Evolutionary conservation across 2,329 filamentous ascomycete species (phyloP).

Genomic region (Escovopsis sp.): DNA sequence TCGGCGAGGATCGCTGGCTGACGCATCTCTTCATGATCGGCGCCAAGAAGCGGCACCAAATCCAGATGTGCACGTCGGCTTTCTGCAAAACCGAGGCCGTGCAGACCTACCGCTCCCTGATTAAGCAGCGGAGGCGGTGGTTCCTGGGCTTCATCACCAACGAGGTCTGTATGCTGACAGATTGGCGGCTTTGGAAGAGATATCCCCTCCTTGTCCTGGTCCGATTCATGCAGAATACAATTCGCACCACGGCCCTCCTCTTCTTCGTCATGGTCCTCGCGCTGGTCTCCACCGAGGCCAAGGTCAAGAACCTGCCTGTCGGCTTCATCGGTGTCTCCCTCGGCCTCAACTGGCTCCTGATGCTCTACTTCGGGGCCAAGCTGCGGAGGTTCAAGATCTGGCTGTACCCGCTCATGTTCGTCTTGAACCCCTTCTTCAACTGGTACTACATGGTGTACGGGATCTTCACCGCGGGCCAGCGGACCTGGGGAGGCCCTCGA

Average conservation of each 20-base stretch:
- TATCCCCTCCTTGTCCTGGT: constrained; percentile 79
- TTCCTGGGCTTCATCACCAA: constrained; percentile 97
- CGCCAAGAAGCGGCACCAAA: constrained; percentile 82
- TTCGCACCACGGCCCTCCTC: constrained; percentile 80
- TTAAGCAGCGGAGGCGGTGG: constrained; percentile 93
- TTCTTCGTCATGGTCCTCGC: constrained; percentile 91
- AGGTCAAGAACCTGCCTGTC: constrained; percentile 63
- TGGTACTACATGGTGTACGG: constrained; percentile 98
- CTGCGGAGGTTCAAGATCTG: constrained; percentile 83
- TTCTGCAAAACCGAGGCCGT: constrained; percentile 98
- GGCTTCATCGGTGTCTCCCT: constrained; percentile 89
- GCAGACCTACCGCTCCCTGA: constrained; percentile 66
- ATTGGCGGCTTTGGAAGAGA: constrained; percentile 76
- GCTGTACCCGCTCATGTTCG: constrained; percentile 90
- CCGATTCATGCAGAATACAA: constrained; percentile 90
- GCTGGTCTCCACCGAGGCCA: constrained; percentile 69
- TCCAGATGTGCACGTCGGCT: constrained; percentile 92
- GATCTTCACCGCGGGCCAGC: constrained; percentile 83
- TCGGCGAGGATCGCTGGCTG: constrained; percentile 92
- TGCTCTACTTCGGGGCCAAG: constrained; percentile 88
- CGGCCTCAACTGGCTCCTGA: constrained; percentile 84
- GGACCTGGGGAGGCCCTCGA: constrained; percentile 89
- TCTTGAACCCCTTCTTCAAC: constrained; percentile 92
- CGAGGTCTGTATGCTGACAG: constrained; percentile 95
- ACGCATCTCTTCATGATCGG: constrained; percentile 99